Evolutionary conservation across 495 filamentous ascomycete species (phyloP), one percentile per base, ranked within the genome.

Genomic region (Lindgomyces ingoldianus): DNA sequence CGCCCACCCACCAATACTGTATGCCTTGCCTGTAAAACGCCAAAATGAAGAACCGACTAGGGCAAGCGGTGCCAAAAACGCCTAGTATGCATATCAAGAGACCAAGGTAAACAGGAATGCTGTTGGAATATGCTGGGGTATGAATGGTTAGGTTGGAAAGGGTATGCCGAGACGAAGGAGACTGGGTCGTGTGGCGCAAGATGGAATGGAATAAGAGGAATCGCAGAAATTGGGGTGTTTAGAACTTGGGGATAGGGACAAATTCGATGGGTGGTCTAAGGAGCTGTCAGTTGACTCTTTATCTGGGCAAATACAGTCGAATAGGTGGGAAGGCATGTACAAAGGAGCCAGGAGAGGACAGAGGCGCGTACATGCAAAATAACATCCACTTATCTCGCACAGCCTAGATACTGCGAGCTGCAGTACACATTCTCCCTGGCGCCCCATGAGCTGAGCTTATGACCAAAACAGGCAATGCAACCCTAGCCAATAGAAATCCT

Each of bases 401-500:
- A 65, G 1, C 62, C 55, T 1, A 65, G 55, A 45, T 64, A 64
- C 48, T 59, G 62, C 24, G 54, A 22, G 14, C 26, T 19, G 64
- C 64, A 67, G 19, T 61, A 62, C 29, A 51, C 64, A 47, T 57
- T 67, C 64, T 61, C 64, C 57, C 64, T 61, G 18, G 3, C 18
- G 9, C 1, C n/a, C 39, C 36, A 63, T 55, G 51, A 63, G 52
- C 30, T 42, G 30, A 3, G 10, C 30, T 3, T 1, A 55, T 22
- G 30, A 26, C 57, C 45, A 29, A 50, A 48, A 49, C 22, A 24
- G n/a, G 44, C 4, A 64, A 58, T 54, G 12, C 11, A 44, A 42
- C 27, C 54, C 54, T 10, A 10, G 4, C 54, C 24, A 27, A 52
- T 18, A 21, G 21, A 6, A 18, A n/a, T n/a, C n/a, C n/a, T n/a